phyloP scores from a whole-genome alignment of 2,329 filamentous ascomycete species.

The Drechslerella stenobrocha region DNA sequence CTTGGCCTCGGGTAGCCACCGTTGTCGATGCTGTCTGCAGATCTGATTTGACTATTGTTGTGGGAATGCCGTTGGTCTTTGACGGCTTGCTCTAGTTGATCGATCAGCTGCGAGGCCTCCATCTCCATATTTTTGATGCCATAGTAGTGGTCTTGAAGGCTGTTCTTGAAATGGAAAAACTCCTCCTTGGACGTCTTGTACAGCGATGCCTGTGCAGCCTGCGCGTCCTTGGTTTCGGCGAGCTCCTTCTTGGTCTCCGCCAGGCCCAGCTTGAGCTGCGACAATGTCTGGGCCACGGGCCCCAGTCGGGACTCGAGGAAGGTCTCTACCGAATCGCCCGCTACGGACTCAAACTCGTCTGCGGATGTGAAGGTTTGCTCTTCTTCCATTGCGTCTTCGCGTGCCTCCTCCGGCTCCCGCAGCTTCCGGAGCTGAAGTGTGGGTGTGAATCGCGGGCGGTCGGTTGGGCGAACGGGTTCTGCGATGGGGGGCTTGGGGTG shows the following conservation, averaged over 20 bases:
- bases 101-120: slow-evolving; percentile 14
- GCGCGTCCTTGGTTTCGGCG: slow-evolving; percentile 11
- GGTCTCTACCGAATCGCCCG: slow-evolving; percentile 9
- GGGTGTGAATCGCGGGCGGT: neutral
- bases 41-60: too few relatives aligned
- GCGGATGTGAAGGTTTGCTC: slow-evolving; percentile 3
- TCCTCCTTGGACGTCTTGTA: slow-evolving; percentile 23
- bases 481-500: neutral
- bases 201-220: slow-evolving; percentile 9
- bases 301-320: slow-evolving; percentile 12
- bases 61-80: too few relatives aligned
- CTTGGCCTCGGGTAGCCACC: too few relatives aligned
- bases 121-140: slow-evolving; percentile 10
- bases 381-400: neutral
- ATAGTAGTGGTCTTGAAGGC: slow-evolving; percentile 21
- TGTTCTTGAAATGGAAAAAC: slow-evolving; percentile 23
- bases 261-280: slow-evolving; percentile 7
- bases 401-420: neutral
- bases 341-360: slow-evolving; percentile 16
- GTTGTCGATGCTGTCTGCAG: too few relatives aligned
- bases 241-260: slow-evolving; percentile 19
- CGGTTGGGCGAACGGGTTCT: too few relatives aligned
- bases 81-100: slow-evolving; percentile 14
- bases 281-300: too few relatives aligned
- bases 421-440: neutral